Evolutionary conservation across 139 green algal species (phyloP), one percentile per base, ranked within the genome.

Genomic region (Gonium pectorale): DNA sequence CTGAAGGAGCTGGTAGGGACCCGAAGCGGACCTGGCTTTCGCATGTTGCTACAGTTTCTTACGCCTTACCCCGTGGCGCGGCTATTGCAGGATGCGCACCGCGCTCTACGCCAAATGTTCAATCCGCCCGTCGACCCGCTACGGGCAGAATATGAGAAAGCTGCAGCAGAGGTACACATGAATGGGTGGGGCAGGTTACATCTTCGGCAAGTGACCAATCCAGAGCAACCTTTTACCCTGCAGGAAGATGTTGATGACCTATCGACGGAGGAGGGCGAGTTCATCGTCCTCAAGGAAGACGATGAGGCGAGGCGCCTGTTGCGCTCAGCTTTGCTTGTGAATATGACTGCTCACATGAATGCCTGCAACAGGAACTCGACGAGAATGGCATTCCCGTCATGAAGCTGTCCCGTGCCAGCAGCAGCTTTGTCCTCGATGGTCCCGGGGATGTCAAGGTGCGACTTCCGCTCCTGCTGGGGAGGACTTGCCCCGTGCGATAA

Each of bases 191-290:
- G n/a, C n/a, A n/a, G n/a, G n/a, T n/a, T n/a, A n/a, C n/a, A n/a
- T n/a, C n/a, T n/a, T n/a, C n/a, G n/a, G n/a, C n/a, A n/a, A n/a
- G n/a, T n/a, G n/a, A n/a, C n/a, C 33, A 26, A 44, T 15, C 4
- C 7, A 62, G 31, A 52, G 27, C 31, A 35, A 74, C 38, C 21
- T 37, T 29, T 77, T 29, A 9, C 11, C 66, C 13, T 46, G 19
- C 21, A 83, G 75, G 75, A 83, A 3, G 75, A 83, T 37, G 75
- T 49, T 0, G 77, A 83, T n/a, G 77, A 83, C 33, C 52, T 83
- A 17, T 64, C 77, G 2, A 83, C 77, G 0, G 77, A 83, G 22
- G 77, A 83, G 2, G 77, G 77, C 0, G 62, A 73, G 62, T 40
- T 64, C 31, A 37, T 19, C 11, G 44, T 9, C 40, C 24, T 54